A percentile compares a stretch with the other conserved stretches of the same genome.
These are phyloP conservation scores for Stemphylium beticola DNA, from an alignment of 2,329 filamentous ascomycete genomes.

Conservation along the genomic window DNA sequence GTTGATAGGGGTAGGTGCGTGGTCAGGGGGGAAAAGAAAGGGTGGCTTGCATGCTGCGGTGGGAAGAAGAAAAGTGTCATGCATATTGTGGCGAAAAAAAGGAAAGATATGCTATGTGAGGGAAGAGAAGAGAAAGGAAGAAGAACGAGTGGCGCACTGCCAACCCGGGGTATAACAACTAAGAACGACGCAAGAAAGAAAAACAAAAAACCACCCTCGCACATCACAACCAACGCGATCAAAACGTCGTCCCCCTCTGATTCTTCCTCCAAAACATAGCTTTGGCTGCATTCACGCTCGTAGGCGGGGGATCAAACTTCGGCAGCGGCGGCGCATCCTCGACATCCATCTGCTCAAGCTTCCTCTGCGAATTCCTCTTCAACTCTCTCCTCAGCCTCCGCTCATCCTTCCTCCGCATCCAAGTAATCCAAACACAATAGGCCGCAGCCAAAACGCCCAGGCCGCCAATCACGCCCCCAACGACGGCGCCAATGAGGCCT, in stretches of 20 bases:
- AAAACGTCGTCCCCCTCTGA: conserved; percentile 16
- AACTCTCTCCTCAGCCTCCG: conserved; percentile 35
- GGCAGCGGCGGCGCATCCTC: conserved; percentile 32
- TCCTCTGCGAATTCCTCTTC: conserved; percentile 33
- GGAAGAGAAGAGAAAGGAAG: background rate
- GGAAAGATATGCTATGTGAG: background rate
- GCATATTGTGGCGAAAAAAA: no score
- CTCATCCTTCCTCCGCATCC: conserved; percentile 35
- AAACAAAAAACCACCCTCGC: background rate
- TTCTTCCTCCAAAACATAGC: conserved; percentile 42
- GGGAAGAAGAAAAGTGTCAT: no score
- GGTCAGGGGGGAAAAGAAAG: no score
- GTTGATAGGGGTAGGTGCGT: background rate
- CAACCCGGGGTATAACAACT: conserved; percentile 20
- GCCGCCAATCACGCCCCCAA: conserved; percentile 48
- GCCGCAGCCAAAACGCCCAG: conserved; percentile 35
- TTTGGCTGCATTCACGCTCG: conserved; percentile 31
- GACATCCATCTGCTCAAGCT: conserved; percentile 43
- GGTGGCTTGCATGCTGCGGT: no score
- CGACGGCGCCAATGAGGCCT: conserved; percentile 48
- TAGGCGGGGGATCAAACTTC: conserved; percentile 42
- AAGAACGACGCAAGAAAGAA: background rate
- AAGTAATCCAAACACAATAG: conserved; percentile 41
- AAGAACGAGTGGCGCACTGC: conserved; percentile 15
- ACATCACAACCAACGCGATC: background rate